Evolutionary conservation across 306 rosid species (phyloP).

Genomic region (Parietaria judaica): DNA sequence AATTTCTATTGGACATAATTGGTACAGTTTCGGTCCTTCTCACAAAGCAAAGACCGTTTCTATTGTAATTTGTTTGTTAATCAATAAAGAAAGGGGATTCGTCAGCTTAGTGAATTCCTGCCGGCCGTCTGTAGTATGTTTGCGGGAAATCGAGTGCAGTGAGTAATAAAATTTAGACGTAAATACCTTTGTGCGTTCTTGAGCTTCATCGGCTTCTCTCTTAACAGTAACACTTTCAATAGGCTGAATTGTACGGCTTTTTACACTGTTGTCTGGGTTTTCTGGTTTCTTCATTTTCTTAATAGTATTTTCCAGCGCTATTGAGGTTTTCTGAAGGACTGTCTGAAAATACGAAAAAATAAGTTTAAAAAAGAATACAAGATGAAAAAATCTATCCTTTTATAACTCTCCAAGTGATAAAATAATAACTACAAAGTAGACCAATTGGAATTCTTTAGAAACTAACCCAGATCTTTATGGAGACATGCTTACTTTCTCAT

Average conservation of each 20-base stretch:
- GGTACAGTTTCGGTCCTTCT: too few species aligned
- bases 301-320: slow-evolving; percentile 37
- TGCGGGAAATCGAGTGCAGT: too few species aligned
- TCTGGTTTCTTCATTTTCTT: slow-evolving; percentile 36
- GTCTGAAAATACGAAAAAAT: slow-evolving; percentile 22
- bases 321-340: slow-evolving; percentile 53
- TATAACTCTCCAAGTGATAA: not conserved
- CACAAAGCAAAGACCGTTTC: too few species aligned
- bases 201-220: slow-evolving; percentile 30
- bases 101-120: too few species aligned
- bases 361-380: too few species aligned
- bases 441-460: not conserved
- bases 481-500: slow-evolving; percentile 56
- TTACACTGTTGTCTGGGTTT: slow-evolving; percentile 35
- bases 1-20: too few species aligned
- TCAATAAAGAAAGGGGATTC: too few species aligned
- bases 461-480: slow-evolving; percentile 1
- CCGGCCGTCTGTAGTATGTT: too few species aligned
- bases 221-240: slow-evolving; percentile 29
- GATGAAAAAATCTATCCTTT: too few species aligned
- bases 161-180: not conserved
- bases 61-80: too few species aligned
- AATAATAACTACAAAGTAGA: not conserved
- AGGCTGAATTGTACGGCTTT: slow-evolving; percentile 32
- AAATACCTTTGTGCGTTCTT: slow-evolving; percentile 43